Base-by-base conservation (phyloP, 192 early-diverging fungal genomes). In the Chytriomyces hyalinus region DNA sequence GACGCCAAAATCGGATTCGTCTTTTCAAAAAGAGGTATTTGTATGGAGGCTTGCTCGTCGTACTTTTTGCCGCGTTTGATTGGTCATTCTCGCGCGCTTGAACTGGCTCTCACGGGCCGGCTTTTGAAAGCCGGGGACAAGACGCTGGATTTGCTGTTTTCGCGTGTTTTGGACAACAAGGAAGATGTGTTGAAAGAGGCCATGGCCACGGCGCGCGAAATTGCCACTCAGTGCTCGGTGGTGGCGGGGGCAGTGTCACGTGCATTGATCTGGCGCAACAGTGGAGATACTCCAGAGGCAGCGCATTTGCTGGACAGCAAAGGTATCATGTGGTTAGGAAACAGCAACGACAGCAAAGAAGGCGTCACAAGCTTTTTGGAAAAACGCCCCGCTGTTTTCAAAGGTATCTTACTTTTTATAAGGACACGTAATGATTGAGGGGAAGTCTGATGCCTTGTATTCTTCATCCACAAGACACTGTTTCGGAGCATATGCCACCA, bases 1-100 rank as follows among this genome's bases (percentile, higher is more conserved):
- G 76, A 77, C 49, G 45, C 75, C 11, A 78, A 78, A 50, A 76
- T 78, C 5, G 76, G 76, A 44, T 78, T 71, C 4, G 76, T 78
- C 11, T 78, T 78, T 53, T 43, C 49, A 2, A 43, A 72, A 15
- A 20, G 76, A 8, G 76, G 76, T 5, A 78, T 78, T 57, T 44
- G 48, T 46, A 70, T 49, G 20, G 71, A 53, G 43, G 36, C 68
- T 17, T 49, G 26, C 22, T 76, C 74, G 22, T 47, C 74, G 13
- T 76, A 75, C 66, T 28, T 79, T n/a, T 20, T 57, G 53, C 53
- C 53, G 53, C 53, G 53, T 57, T 20, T 57, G 15, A 57, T 57
- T 57, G 77, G 77, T 13, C 74, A 78, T 46, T 78, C 77, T 13
- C 77, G 77, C 74, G 49, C 77, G 47, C 72, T 78, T 22, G 57